Conservation (phyloP, 2,329 filamentous ascomycete genomes). For the Neurospora sp. region DNA sequence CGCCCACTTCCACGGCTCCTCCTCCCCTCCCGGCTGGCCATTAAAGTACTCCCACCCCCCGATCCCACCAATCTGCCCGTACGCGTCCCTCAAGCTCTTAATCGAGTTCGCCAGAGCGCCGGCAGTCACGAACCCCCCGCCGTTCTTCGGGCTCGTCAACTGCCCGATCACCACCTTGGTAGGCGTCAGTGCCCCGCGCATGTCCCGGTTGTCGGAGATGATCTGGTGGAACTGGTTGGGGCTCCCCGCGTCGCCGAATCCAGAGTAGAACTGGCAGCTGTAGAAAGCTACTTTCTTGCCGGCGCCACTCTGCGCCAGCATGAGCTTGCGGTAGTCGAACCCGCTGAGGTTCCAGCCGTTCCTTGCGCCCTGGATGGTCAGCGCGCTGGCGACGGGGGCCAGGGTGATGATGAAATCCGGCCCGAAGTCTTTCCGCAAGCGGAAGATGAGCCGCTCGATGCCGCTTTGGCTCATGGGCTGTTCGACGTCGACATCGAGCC, state of each 20-base stretch:
- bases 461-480: conserved; percentile 57
- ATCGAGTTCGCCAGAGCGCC: conserved; percentile 37
- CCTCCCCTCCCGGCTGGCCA: conserved; percentile 52
- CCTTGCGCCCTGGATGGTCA: conserved; percentile 42
- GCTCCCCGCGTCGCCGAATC: conserved; percentile 56
- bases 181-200: conserved; percentile 24
- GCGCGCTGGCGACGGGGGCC: conserved; percentile 65
- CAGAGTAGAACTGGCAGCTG: conserved; percentile 88
- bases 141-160: conserved; percentile 69
- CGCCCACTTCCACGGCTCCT: conserved; percentile 70
- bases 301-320: conserved; percentile 39
- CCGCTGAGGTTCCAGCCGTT: conserved; percentile 52
- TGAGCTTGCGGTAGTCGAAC: conserved; percentile 69
- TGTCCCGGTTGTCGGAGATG: conserved; percentile 54
- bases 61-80: conserved; percentile 69
- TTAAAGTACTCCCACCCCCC: conserved; percentile 98
- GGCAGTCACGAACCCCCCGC: conserved; percentile 39
- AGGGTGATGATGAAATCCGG: conserved; percentile 61
- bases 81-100: conserved; percentile 32
- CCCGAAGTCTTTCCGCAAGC: conserved; percentile 56
- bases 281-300: conserved; percentile 69
- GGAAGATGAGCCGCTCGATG: conserved; percentile 50
- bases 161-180: conserved; percentile 70
- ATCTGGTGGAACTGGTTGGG: conserved; percentile 40
- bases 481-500: conserved; percentile 66